Evolutionary conservation across 2,329 filamentous ascomycete genomes (phyloP), one percentile per base, ranked within the genome.

Genomic region (Podosphaera xanthii): DNA sequence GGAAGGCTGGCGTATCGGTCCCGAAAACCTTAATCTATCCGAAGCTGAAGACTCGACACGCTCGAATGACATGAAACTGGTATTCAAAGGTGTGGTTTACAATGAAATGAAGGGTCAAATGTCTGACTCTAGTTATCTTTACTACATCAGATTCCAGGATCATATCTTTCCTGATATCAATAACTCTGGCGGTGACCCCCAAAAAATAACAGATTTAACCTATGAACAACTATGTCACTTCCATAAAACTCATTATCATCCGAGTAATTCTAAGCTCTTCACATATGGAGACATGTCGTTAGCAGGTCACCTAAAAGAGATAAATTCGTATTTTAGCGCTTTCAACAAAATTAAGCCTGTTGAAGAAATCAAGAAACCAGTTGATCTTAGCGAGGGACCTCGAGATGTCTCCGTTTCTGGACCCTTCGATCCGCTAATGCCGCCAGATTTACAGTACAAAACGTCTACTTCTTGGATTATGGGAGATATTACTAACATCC

Each of bases 101-200:
- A 98, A 98, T 67, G 92, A 98, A 74, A 98, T 98, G 92, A 98
- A 98, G 73, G 92, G 92, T 0, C 90, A 96, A 69, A 94, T 97
- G 83, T 97, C 92, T 1, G 92, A 98, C 70, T 89, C 91, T 5
- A 88, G 88, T 64, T 98, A 98, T 67, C 75, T 97, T 0, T 98
- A 87, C 74, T 97, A 96, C 70, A 94, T 96, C 64, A 80, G 85
- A 58, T 98, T 94, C 71, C 88, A 94, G 69, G 89, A 97, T 66
- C 85, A 92, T 69, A 87, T 98, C 59, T 92, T 94, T 69, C 92
- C 92, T 0, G 84, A 85, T 44, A 85, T 98, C 70, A 86, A 98
- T 73, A 97, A 98, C 73, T 97, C 91, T 1, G 92, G 92, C 40
- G 92, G 92, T 59, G 92, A 98, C 69, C 92, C 92, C 0, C 84